Percentiles rank a stretch among this genome's conserved stretches.
These are phyloP conservation scores for Entomortierella chlamydospora DNA, from an alignment of 192 early-diverging fungal genomes.

Conservation along the genomic window DNA sequence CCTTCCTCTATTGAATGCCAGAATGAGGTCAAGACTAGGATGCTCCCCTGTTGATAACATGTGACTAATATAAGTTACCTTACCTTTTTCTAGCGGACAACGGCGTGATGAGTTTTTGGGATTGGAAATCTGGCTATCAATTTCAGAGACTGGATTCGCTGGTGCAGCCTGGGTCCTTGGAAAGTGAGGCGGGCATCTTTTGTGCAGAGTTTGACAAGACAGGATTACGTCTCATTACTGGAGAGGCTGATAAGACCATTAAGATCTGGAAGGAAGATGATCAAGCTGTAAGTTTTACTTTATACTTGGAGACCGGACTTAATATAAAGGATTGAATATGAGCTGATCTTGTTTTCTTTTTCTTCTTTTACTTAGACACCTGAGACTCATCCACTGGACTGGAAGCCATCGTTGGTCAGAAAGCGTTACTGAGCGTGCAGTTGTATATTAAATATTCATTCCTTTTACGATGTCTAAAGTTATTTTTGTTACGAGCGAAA, in stretches of 20 bases:
- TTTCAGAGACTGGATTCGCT: constrained; percentile 91
- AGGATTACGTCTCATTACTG: constrained; percentile 94
- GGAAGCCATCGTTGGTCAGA: constrained; percentile 62
- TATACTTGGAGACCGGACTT: not conserved
- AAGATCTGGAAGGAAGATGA: constrained; percentile 97
- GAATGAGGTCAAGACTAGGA: too few relatives aligned
- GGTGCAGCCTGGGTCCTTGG: constrained; percentile 95
- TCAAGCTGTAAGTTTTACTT: constrained; percentile 64
- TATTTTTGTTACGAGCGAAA: too few relatives aligned
- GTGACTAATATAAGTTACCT: not conserved
- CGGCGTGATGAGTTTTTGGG: constrained; percentile 97
- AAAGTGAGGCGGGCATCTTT: constrained; percentile 96
- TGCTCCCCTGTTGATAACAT: too few relatives aligned
- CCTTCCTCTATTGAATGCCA: not conserved
- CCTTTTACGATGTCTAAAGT: too few relatives aligned
- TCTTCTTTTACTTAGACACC: constrained; percentile 55
- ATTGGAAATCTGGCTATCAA: constrained; percentile 95
- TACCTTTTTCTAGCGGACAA: constrained; percentile 77
- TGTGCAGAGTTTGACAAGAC: constrained; percentile 95
- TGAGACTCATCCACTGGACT: constrained; percentile 66
- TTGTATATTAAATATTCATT: constrained; percentile 10
- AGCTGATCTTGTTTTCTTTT: not conserved
- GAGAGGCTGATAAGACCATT: constrained; percentile 99
- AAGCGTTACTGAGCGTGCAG: constrained; percentile 49
- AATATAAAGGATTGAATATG: not conserved